Evolutionary conservation across 164 flowering plant genomes (phyloP).

Genomic region (Kingdonia uniflora): DNA sequence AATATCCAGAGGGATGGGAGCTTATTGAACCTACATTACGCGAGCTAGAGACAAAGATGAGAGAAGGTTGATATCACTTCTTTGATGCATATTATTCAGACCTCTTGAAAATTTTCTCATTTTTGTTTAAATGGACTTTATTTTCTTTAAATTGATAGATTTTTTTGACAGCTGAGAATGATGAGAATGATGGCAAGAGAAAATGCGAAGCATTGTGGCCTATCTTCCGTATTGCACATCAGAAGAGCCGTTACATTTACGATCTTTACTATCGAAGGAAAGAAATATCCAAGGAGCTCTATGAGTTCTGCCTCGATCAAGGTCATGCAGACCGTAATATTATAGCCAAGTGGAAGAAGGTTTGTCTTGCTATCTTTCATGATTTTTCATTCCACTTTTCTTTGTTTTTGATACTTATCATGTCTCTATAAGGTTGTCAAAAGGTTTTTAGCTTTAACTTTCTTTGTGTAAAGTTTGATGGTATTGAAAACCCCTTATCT

Average conservation of each 20-base stretch:
- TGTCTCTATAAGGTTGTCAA: no score
- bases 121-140: not conserved
- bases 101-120: not conserved
- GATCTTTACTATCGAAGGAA: constrained; percentile 71
- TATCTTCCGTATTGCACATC: constrained; percentile 76
- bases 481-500: no score
- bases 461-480: no score
- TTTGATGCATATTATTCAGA: not conserved
- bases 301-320: constrained; percentile 82
- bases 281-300: constrained; percentile 71
- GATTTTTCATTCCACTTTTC: no score
- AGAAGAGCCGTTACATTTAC: constrained; percentile 74
- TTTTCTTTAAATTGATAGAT: not conserved
- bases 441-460: no score
- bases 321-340: constrained; percentile 78
- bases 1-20: constrained; percentile 83
- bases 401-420: no score
- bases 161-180: constrained; percentile 57
- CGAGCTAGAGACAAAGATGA: constrained; percentile 76
- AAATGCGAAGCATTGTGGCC: constrained; percentile 87
- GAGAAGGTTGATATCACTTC: constrained; percentile 48
- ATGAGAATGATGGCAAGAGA: constrained; percentile 80
- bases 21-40: constrained; percentile 77
- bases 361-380: no score
- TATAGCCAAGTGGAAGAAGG: constrained; percentile 86